Evolutionary conservation across 148 eudicot species (phyloP), one percentile per base, ranked within the genome.

Genomic region (Linanthus parryae): DNA sequence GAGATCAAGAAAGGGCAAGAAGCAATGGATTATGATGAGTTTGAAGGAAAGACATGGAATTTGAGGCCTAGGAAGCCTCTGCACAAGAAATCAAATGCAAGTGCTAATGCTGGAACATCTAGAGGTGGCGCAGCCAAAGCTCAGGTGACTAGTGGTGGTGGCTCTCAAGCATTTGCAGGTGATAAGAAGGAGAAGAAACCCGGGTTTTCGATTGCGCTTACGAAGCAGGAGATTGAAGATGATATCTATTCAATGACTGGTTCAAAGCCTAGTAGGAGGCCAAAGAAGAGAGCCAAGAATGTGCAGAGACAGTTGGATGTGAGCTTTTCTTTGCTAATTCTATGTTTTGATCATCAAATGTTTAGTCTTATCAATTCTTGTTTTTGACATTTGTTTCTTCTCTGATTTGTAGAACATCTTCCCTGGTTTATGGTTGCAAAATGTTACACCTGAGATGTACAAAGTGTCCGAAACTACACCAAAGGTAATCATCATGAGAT

Each of bases 301-400:
- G 44, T 66, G 31, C 80, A 74, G 65, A 70, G 34, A 58, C 72
- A 61, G 48, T 42, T 74, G 7, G 75, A 74, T 26, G 80, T 70
- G 49, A 60, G 65, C 44, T 31, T 25, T 35, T 19, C 22, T 11
- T 35, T n/a, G n/a, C 28, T 19, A 8, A 12, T 40, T 19, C 12
- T 29, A 13, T 16, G n/a, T 17, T 28, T 10, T 5, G 14, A 12
- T 40, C 8, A 11, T 9, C 17, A 2, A 10, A n/a, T n/a, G n/a
- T n/a, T n/a, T n/a, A n/a, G n/a, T n/a, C n/a, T n/a, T n/a, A n/a
- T n/a, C n/a, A n/a, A n/a, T n/a, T n/a, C n/a, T 25, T 16, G 20
- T 10, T 50, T 8, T 3, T 21, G 23, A 24, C 6, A 15, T 9
- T 25, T 5, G 3, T 26, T 44, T 17, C 27, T 36, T 61, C 27